Evolutionary conservation across 352 stramenopile genomes (phyloP).

Genomic region (Pythium vanterpoolii): DNA sequence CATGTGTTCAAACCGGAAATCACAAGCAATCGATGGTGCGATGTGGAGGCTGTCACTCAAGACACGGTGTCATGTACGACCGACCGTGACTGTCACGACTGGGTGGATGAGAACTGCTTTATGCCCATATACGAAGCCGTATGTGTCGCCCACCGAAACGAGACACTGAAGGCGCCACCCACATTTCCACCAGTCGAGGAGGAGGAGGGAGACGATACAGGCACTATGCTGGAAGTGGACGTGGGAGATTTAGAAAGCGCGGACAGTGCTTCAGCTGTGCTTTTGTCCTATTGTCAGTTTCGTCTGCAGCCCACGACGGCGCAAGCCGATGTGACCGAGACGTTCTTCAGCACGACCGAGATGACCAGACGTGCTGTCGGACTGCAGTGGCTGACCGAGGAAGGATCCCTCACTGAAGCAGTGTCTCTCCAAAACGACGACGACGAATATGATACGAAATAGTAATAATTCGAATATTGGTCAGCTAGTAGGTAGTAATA

Average conservation of each 20-base stretch:
- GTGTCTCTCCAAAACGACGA: background rate
- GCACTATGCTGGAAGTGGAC: no score
- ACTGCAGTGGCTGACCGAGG: slow-evolving; percentile 12
- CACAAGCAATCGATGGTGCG: slow-evolving; percentile 58
- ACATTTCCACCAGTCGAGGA: background rate
- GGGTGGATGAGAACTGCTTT: slow-evolving; percentile 51
- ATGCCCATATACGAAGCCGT: slow-evolving; percentile 58
- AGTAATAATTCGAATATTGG: background rate
- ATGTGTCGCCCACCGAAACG: slow-evolving; percentile 23
- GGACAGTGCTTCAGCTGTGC: background rate
- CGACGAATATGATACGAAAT: background rate
- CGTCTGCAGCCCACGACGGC: slow-evolving; percentile 13
- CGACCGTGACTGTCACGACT: slow-evolving; percentile 41
- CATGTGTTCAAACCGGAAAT: slow-evolving; percentile 56
- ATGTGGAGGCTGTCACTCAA: slow-evolving; percentile 34
- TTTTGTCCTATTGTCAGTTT: slow-evolving; percentile 21
- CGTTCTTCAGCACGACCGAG: slow-evolving; percentile 14
- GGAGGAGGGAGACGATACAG: background rate
- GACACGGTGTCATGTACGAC: slow-evolving; percentile 29
- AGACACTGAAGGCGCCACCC: slow-evolving; percentile 1
- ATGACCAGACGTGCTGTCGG: slow-evolving; percentile 17
- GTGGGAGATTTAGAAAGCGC: background rate
- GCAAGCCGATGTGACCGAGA: background rate
- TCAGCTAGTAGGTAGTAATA: background rate
- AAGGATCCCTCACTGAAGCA: slow-evolving; percentile 5